phyloP scores from a whole-genome alignment of 306 rosid genomes.

The Fragaria nilgerrensis region DNA sequence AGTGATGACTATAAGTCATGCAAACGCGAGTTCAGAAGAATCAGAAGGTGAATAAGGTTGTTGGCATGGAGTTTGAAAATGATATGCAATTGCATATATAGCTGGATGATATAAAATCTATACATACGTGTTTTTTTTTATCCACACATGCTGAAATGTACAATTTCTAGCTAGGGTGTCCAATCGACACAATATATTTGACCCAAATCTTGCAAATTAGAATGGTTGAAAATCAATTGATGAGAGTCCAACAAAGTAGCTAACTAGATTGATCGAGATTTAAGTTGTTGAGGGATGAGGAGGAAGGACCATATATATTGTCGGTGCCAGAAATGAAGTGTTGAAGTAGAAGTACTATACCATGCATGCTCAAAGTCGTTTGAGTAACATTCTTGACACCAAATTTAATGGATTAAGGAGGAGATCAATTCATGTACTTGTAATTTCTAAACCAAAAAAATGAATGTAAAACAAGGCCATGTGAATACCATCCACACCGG shows the following conservation, averaged over 20 bases:
- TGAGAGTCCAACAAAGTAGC: slow-evolving; percentile 4
- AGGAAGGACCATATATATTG: neutral
- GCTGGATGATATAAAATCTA: neutral
- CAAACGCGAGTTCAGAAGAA: neutral
- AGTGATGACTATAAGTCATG: neutral
- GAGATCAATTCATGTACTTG: neutral
- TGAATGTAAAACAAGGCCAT: neutral
- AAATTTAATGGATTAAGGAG: neutral
- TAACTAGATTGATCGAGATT: neutral
- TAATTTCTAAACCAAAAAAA: neutral
- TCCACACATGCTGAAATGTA: neutral
- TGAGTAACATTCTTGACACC: neutral
- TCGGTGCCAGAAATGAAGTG: slow-evolving; percentile 1
- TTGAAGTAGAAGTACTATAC: neutral
- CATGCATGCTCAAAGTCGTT: neutral
- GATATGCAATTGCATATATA: neutral
- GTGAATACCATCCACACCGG: neutral
- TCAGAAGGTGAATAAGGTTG: neutral
- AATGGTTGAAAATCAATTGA: neutral
- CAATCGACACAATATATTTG: neutral
- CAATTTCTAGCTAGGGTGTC: neutral
- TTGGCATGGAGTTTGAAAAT: neutral
- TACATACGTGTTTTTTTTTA: neutral
- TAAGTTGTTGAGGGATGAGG: neutral
- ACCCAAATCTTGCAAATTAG: slow-evolving; percentile 4